A percentile compares a stretch with the other conserved stretches of the same genome.
These are phyloP conservation scores for Debaryomyces sp. DNA, from an alignment of 1,139 yeast genomes.

Conservation along the genomic window DNA sequence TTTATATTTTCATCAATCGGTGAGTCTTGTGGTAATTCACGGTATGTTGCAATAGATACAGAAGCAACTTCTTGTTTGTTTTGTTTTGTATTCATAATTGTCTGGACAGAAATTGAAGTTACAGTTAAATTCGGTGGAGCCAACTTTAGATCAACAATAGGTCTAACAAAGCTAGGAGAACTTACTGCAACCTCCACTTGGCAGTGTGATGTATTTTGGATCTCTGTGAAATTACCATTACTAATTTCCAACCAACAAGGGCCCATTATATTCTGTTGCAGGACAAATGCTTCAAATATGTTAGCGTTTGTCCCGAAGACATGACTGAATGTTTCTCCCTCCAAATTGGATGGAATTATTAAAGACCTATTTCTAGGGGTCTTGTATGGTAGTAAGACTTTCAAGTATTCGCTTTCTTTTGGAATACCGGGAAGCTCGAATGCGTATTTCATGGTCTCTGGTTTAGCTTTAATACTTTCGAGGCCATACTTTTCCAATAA, in stretches of 20 bases:
- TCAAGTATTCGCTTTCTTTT: slow-evolving; percentile 75
- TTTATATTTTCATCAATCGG: slow-evolving; percentile 58
- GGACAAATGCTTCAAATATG: slow-evolving; percentile 83
- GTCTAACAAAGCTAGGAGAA: slow-evolving; percentile 52
- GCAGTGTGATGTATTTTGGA: slow-evolving; percentile 79
- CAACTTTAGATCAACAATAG: slow-evolving; percentile 51
- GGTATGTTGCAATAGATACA: slow-evolving; percentile 72
- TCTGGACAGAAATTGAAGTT: slow-evolving; percentile 77
- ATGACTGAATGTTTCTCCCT: slow-evolving; percentile 75
- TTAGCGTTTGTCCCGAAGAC: slow-evolving; percentile 80
- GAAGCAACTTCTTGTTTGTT: slow-evolving; percentile 88
- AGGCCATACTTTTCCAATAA: slow-evolving; percentile 66
- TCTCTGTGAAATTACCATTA: slow-evolving; percentile 59
- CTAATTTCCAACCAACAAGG: slow-evolving; percentile 92
- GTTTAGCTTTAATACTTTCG: slow-evolving; percentile 65
- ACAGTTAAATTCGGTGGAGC: slow-evolving; percentile 67
- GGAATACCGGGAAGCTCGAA: slow-evolving; percentile 86
- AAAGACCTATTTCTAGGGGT: slow-evolving; percentile 54
- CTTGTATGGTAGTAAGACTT: slow-evolving; percentile 73
- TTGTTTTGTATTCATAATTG: slow-evolving; percentile 68
- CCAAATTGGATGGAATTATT: slow-evolving; percentile 61
- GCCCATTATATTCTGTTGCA: slow-evolving; percentile 88
- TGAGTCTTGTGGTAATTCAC: slow-evolving; percentile 69
- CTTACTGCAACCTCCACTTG: slow-evolving; percentile 67
- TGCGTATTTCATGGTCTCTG: slow-evolving; percentile 79